phyloP scores from a whole-genome alignment of 306 rosid genomes.

The Rosa multiflora region DNA sequence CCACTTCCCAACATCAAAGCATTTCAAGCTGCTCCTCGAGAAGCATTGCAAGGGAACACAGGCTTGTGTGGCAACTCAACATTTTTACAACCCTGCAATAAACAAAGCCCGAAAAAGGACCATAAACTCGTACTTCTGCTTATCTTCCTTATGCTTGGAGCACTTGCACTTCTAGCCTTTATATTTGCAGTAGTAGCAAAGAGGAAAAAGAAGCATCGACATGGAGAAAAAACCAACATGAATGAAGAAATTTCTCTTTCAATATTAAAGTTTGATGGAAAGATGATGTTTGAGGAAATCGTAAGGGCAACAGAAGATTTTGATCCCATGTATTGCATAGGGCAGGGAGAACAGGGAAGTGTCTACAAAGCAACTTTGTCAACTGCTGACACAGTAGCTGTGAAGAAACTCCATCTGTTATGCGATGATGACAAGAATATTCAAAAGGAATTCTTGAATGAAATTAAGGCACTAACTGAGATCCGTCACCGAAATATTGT shows the following conservation, averaged over 20 bases:
- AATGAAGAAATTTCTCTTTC: not conserved
- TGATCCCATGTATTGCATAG: slow-evolving; percentile 7
- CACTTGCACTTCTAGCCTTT: not conserved
- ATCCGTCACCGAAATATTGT: slow-evolving; percentile 21
- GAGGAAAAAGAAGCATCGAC: not conserved
- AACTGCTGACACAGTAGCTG: not conserved
- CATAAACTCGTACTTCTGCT: not conserved
- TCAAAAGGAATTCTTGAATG: slow-evolving; percentile 14
- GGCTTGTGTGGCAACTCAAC: not conserved
- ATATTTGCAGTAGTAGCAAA: not conserved
- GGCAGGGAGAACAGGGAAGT: slow-evolving; percentile 18
- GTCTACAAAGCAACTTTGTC: slow-evolving; percentile 11
- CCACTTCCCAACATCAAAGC: not conserved
- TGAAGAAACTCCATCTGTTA: slow-evolving; percentile 9
- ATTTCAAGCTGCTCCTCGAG: not conserved
- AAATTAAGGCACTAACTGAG: slow-evolving; percentile 15
- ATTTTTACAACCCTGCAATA: not conserved
- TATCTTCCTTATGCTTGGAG: not conserved
- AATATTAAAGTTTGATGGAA: not conserved
- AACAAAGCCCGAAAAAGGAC: not conserved
- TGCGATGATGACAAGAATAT: too few species aligned
- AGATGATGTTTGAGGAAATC: not conserved
- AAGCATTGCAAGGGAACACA: not conserved
- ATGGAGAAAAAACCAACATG: not conserved
- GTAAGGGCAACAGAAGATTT: slow-evolving; percentile 13